Percentiles rank a stretch among this genome's conserved stretches.
These are phyloP conservation scores for Claviceps lovelessii DNA, from an alignment of 2,329 filamentous ascomycete genomes.

Conservation along the genomic window DNA sequence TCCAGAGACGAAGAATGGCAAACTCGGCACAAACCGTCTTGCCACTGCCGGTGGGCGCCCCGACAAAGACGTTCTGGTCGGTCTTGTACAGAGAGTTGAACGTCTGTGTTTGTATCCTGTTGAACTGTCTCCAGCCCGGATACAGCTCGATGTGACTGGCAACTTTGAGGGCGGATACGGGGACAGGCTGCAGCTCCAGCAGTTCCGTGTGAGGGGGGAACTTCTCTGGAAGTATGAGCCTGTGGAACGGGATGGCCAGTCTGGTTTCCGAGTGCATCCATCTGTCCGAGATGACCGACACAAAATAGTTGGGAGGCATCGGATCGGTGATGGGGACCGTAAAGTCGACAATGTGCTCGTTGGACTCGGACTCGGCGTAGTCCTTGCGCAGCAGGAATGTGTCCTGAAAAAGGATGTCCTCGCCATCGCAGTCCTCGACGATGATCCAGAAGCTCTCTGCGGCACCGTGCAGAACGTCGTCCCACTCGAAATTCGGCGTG, in stretches of 20 bases:
- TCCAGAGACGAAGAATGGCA: constrained; percentile 78
- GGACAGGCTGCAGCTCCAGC: constrained; percentile 80
- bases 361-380: constrained; percentile 71
- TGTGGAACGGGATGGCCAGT: constrained; percentile 85
- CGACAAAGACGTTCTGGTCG: constrained; percentile 87
- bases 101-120: constrained; percentile 92
- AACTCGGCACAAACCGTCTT: constrained; percentile 97
- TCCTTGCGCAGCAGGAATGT: constrained; percentile 84
- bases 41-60: constrained; percentile 83
- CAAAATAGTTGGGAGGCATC: constrained; percentile 98
- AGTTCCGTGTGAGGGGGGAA: constrained; percentile 90
- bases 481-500: constrained; percentile 91
- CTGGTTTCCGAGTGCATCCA: constrained; percentile 99
- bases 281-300: constrained; percentile 82
- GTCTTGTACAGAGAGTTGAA: constrained; percentile 88
- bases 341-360: constrained; percentile 90
- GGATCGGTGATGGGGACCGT: constrained; percentile 94
- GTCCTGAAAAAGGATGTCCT: constrained; percentile 89
- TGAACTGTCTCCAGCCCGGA: constrained; percentile 74
- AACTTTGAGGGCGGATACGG: constrained; percentile 74
- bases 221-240: constrained; percentile 83
- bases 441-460: constrained; percentile 95
- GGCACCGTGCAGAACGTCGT: constrained; percentile 71
- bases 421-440: constrained; percentile 93
- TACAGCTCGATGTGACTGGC: constrained; percentile 74